Base-by-base conservation (phyloP, 2,329 filamentous ascomycete genomes). In the Microcera coccophila region DNA sequence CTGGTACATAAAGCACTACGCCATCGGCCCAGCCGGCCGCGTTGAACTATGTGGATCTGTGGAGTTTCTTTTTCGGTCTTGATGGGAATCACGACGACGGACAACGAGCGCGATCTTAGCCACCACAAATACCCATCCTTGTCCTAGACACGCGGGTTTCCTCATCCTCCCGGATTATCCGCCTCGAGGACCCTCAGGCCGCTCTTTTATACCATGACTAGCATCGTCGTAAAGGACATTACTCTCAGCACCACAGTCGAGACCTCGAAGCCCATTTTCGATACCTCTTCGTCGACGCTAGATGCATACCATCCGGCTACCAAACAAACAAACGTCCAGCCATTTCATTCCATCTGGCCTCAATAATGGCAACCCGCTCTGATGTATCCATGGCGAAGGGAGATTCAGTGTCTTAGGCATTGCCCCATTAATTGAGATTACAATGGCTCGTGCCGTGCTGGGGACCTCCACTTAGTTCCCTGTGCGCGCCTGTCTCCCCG, bases 401-500 rank as follows among this genome's bases (percentile, higher is more conserved):
- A 32, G 29, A 26, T 26, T 26, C 12, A 26, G 22, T 28, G n/a
- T 35, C 35, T 31, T 21, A 22, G 28, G 31, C 12, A 29, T 24
- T 36, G 26, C 33, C 34, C 39, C 26, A 33, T 39, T 46, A 47
- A 46, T 45, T 40, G 42, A 52, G 41, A 53, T 49, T 53, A 48
- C 42, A 42, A 49, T 44, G 45, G 52, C 49, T 45, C 44, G 44
- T 52, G 48, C 48, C 51, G 53, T 41, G 24, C 44, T 32, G n/a
- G 35, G 32, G 35, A 41, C 38, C 45, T 32, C 29, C 29, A 15
- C 29, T 26, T 10, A 15, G 29, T n/a, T n/a, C 29, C 29, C 29
- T 32, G 29, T 17, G 9, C 29, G 29, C n/a, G 29, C 29, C 29
- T 5, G 9, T 32, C 29, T 32, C 7, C 11, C 29, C 29, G 29